Conservation (phyloP, 2,329 filamentous ascomycete species). For the Rutstroemia sp. region DNA sequence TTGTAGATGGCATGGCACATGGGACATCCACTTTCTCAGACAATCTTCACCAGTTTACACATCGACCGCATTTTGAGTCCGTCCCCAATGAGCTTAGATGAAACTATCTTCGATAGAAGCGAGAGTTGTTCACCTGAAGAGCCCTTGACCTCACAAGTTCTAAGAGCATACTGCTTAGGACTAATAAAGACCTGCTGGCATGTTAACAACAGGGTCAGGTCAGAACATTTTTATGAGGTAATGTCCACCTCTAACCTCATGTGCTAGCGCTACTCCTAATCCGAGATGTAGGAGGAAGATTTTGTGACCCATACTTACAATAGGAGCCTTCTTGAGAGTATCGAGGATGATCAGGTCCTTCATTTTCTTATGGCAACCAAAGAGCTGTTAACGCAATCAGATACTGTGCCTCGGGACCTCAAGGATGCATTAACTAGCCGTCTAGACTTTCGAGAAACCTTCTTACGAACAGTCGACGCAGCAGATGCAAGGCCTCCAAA, state of each 20-base stretch:
- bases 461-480: slow-evolving; percentile 47
- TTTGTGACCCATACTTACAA: slow-evolving; percentile 91
- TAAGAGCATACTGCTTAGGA: slow-evolving; percentile 80
- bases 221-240: slow-evolving; percentile 89
- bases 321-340: slow-evolving; percentile 61
- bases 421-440: slow-evolving; percentile 54
- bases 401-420: slow-evolving; percentile 28
- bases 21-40: slow-evolving; percentile 93
- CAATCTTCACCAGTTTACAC: slow-evolving; percentile 86
- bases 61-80: slow-evolving; percentile 76
- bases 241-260: slow-evolving; percentile 18
- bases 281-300: slow-evolving; percentile 70
- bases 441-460: slow-evolving; percentile 57
- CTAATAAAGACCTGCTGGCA: slow-evolving; percentile 76
- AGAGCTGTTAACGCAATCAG: slow-evolving; percentile 16
- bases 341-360: slow-evolving; percentile 40
- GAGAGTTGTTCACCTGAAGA: slow-evolving; percentile 27
- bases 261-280: background rate
- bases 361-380: slow-evolving; percentile 30
- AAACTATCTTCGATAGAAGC: slow-evolving; percentile 21
- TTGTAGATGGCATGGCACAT: slow-evolving; percentile 87
- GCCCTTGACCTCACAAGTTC: slow-evolving; percentile 50
- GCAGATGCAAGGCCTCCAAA: slow-evolving; percentile 40
- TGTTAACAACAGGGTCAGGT: slow-evolving; percentile 68
- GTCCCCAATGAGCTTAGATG: slow-evolving; percentile 51